A percentile compares a stretch with the other conserved stretches of the same genome.
These are phyloP conservation scores for Vigna mungo DNA, from an alignment of 306 rosid species.

Conservation along the genomic window DNA sequence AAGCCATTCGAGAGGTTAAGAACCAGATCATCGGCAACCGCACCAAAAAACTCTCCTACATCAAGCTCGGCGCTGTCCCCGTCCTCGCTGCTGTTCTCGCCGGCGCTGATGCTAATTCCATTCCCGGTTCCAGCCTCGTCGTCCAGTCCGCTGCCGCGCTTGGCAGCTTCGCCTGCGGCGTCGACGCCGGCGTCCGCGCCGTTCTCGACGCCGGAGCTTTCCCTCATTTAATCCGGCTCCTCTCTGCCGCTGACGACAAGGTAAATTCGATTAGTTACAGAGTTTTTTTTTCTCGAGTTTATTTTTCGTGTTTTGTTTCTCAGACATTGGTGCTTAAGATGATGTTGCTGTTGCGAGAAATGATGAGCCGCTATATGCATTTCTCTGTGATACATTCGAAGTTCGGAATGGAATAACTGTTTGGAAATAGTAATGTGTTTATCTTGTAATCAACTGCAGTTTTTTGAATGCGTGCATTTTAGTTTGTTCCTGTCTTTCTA, in stretches of 20 bases:
- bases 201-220: conserved; percentile 82
- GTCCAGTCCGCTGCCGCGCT: conserved; percentile 86
- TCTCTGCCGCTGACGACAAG: conserved; percentile 73
- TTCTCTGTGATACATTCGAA: conserved; percentile 1
- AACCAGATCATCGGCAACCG: conserved; percentile 95
- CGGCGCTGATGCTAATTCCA: conserved; percentile 27
- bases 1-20: conserved; percentile 85
- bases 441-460: neutral
- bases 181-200: conserved; percentile 84
- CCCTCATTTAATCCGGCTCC: conserved; percentile 65
- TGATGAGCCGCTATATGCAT: neutral
- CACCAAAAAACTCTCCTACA: conserved; percentile 82
- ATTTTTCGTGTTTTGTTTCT: conserved; percentile 4
- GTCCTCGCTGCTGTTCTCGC: conserved; percentile 67
- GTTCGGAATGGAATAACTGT: conserved; percentile 3
- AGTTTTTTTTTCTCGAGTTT: neutral
- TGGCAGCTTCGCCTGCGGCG: conserved; percentile 92
- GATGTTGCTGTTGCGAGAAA: conserved; percentile 7
- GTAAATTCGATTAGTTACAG: conserved; percentile 44
- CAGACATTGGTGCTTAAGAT: conserved; percentile 13
- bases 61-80: conserved; percentile 87
- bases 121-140: conserved; percentile 59
- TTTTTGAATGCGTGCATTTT: neutral
- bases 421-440: conserved; percentile 9
- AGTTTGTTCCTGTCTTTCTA: neutral